Conservation (phyloP, 2,329 filamentous ascomycete species). For the Fusarium neocosmosporiellum region DNA sequence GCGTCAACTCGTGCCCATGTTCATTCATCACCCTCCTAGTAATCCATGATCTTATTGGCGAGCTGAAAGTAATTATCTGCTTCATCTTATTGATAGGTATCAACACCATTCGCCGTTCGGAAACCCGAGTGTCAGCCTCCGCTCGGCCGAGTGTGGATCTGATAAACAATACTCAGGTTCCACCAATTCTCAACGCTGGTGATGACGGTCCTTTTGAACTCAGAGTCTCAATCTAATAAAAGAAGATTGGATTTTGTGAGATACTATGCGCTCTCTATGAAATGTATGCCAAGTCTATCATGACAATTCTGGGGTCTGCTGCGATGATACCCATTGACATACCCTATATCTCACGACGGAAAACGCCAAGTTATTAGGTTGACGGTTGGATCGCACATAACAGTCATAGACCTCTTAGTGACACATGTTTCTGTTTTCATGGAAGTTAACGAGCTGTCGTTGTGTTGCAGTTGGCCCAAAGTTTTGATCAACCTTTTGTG, state of each 20-base stretch:
- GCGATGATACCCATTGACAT: background rate
- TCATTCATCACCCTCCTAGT: background rate
- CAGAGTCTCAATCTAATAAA: background rate
- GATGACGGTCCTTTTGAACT: background rate
- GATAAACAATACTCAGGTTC: background rate
- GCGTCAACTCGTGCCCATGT: background rate
- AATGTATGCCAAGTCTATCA: background rate
- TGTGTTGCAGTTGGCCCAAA: background rate
- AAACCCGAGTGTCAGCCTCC: slow-evolving; percentile 5
- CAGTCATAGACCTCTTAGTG: background rate
- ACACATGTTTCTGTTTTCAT: background rate
- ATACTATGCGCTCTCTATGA: background rate
- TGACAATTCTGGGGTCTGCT: background rate
- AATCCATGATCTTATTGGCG: background rate
- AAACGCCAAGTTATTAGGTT: background rate
- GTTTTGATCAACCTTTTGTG: background rate
- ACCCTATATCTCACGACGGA: background rate
- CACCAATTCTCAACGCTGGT: background rate
- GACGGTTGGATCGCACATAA: background rate
- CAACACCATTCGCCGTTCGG: background rate
- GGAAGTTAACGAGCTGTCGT: background rate
- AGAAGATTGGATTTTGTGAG: background rate
- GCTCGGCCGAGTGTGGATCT: slow-evolving; percentile 10
- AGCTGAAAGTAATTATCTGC: background rate
- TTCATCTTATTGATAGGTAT: background rate